Evolutionary conservation across 371 early-diverging fungal genomes (phyloP), one percentile per base, ranked within the genome.

Genomic region (Mucor circinelloides): DNA sequence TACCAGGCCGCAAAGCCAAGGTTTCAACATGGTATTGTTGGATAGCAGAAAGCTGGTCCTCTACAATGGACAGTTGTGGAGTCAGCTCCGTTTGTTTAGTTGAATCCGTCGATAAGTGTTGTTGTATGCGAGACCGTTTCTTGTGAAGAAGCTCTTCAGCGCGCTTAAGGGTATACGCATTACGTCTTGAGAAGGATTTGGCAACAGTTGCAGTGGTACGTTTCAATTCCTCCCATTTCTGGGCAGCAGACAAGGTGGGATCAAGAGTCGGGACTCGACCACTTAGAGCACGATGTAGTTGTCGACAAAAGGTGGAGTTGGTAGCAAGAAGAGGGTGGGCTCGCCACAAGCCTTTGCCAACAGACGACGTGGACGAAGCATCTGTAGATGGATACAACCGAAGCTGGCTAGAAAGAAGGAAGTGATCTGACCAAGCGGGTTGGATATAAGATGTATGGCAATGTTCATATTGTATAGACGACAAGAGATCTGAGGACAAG

Each of bases 341-440:
- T n/a, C 69, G 57, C 69, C 63, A 68, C 2, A 68, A 2, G 2
- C 69, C 64, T 58, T 68, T 68, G 31, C 68, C 68, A 25, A 36
- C n/a, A 52, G 36, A 28, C 2, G n/a, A 12, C 2, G 63, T 9
- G 55, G 23, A n/a, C 5, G 38, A 13, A 40, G 19, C 21, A 32
- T 36, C 55, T 28, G 27, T 21, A 19, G 55, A 31, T 23, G 68
- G 46, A 27, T 5, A 31, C 50, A 60, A 34, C 5, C 36, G 38
- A 17, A 67, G 32, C 4, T 19, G 12, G 10, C 21, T 6, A 44
- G 46, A 31, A 2, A 67, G 46, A 12, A 67, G 25, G 12, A 56
- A 25, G 32, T 67, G 67, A 54, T 67, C 67, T 28, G 67, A 56
- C 61, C 67, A 67, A 55, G 21, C 17, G 15, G 61, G 60, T 15